Evolutionary conservation across 768 basidiomycete species (phyloP).

Genomic region (Boletus bicolor): DNA sequence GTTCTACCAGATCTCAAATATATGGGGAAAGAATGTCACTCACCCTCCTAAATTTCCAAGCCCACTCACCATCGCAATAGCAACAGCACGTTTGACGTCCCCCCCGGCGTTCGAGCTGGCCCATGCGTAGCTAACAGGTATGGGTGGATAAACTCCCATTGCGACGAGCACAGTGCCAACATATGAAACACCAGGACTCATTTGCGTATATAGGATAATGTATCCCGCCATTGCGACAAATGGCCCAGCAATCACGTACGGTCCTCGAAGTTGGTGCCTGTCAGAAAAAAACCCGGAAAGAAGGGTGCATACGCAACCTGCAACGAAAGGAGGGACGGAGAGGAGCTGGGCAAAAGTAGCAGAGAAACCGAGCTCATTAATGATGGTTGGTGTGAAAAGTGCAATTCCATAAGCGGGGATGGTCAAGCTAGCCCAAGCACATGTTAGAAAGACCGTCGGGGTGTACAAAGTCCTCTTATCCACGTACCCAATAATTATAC

Average conservation of each 20-base stretch:
- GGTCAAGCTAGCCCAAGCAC: too few species aligned
- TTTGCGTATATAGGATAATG: slow-evolving; percentile 39
- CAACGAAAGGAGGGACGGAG: slow-evolving; percentile 45
- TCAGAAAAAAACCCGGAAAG: slow-evolving; percentile 40
- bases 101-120: slow-evolving; percentile 52
- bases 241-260: slow-evolving; percentile 42
- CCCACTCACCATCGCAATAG: slow-evolving; percentile 50
- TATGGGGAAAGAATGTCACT: slow-evolving; percentile 17
- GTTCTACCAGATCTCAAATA: neutral
- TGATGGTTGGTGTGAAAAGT: too few species aligned
- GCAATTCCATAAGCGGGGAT: too few species aligned
- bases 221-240: slow-evolving; percentile 46
- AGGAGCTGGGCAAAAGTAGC: slow-evolving; percentile 47
- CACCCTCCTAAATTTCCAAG: slow-evolving; percentile 56
- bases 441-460: too few species aligned
- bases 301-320: slow-evolving; percentile 40
- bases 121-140: slow-evolving; percentile 49
- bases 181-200: slow-evolving; percentile 29
- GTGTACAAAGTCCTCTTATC: too few species aligned
- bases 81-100: slow-evolving; percentile 46
- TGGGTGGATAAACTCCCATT: slow-evolving; percentile 46
- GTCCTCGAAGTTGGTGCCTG: slow-evolving; percentile 40
- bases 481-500: too few species aligned
- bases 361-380: slow-evolving; percentile 43
- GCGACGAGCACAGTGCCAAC: slow-evolving; percentile 46